Evolutionary conservation across 1,284 basidiomycete genomes (phyloP), one percentile per base, ranked within the genome.

Genomic region (Phellopilus nigrolimitatus): DNA sequence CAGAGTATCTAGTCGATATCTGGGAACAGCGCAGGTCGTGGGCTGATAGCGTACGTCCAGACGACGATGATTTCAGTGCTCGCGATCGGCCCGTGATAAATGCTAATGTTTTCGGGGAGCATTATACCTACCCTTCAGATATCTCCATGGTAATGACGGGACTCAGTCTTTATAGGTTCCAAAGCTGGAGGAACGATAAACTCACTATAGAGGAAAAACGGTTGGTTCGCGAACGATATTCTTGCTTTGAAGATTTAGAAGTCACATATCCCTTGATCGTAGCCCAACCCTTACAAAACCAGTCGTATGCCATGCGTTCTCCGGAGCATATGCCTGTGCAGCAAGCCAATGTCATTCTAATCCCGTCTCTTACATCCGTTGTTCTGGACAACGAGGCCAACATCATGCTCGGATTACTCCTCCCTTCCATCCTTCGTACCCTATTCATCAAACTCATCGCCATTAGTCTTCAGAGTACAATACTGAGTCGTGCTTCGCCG

Each of bases 391-490:
- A 82, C 1, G 60, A 60, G 0, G 62, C 64, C 2, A 82, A 88
- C 44, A 62, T 71, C 0, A 71, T 80, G 56, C 80, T 78, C 55
- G 71, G 78, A 0, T 66, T 73, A 53, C 65, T 84, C 15, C 68
- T 86, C 0, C 85, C 85, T 0, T 88, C 83, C 0, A 70, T 85
- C 45, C 65, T 88, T 25, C 82, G 84, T 27, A 74, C 71, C 30
- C 60, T 85, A 24, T 66, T 74, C 6, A 75, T 80, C 55, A 65
- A 70, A 3, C 66, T 76, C 56, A 82, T 76, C 0, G 69, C 72
- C 0, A 59, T 63, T 24, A 78, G 77, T 1, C 60, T 88, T 28
- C 74, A 74, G 12, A 61, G 64, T 2, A 67, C 62, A 1, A 60
- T 85, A 3, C 75, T 47, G 52, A 60, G 0, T 58, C 58, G 0